Evolutionary conservation across 305 asterid species (phyloP), one percentile per base, ranked within the genome.

Genomic region (Fraxinus angustifolia): DNA sequence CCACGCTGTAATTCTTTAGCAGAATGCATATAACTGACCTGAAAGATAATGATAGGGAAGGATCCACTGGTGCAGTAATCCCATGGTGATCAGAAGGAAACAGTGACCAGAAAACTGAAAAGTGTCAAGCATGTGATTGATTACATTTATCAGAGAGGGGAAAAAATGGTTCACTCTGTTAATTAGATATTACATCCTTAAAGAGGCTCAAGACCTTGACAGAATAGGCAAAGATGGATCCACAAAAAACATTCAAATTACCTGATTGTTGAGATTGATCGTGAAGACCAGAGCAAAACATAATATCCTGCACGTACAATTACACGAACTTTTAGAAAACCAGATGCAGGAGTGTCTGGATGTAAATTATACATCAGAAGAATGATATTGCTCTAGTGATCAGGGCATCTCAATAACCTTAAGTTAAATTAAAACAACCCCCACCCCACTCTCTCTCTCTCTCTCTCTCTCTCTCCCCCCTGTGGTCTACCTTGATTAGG

Each of bases 61-160:
- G 91, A 82, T 95, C 97, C 82, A 88, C 88, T 2, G 97, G 88
- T 72, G 97, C 80, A 79, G 93, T 84, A 36, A 86, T 86, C 60
- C 84, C 90, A 56, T 86, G 87, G 83, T 87, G 92, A 83, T 94
- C 91, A 38, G 91, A 76, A 75, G 97, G 97, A 87, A 93, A 89
- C 58, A 95, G 90, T 28, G 97, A 91, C 98, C 98, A 93, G 82
- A 95, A 90, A 83, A 91, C 99, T 95, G 97, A 76, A 87, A 87
- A 74, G 53, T 16, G 75, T 77, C 72, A 35, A 56, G 65, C 31
- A 53, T 23, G 58, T 35, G 70, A 21, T 62, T 80, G 48, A 40
- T 40, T 40, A 26, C 67, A 36, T 31, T 73, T 81, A 31, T 67
- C 6, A 48, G 50, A 60, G 40, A 67, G 40, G 16, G 23, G 12